A percentile compares a stretch with the other conserved stretches of the same genome.
Evolutionary conservation across 768 basidiomycete species (phyloP).

Genomic region (Artomyces pyxidatus): DNA sequence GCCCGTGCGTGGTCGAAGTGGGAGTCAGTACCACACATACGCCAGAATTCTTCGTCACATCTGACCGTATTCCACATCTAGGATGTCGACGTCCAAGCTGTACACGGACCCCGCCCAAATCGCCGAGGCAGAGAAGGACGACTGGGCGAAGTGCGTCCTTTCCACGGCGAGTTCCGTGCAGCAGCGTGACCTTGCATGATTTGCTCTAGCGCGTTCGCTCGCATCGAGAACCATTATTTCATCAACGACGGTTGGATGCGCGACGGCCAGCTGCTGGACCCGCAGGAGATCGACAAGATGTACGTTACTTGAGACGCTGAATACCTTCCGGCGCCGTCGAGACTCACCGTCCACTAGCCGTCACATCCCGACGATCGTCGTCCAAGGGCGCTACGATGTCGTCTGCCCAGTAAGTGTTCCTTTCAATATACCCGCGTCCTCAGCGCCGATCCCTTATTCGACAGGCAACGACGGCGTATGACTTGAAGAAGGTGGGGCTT

Average conservation of each 20-base stretch:
- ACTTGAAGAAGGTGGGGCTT: constrained; percentile 55
- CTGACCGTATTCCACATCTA: constrained; percentile 21
- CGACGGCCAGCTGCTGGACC: constrained; percentile 84
- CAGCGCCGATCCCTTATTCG: not conserved
- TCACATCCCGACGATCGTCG: constrained; percentile 76
- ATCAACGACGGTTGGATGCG: constrained; percentile 86
- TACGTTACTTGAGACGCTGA: constrained; percentile 18
- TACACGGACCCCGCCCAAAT: constrained; percentile 61
- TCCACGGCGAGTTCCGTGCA: too few relatives aligned
- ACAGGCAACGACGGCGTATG: constrained; percentile 75
- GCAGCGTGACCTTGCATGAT: not conserved
- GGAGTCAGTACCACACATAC: constrained; percentile 52
- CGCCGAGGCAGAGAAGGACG: constrained; percentile 59
- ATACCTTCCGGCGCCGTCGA: not conserved
- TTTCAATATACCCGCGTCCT: not conserved
- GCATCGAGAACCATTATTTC: constrained; percentile 90
- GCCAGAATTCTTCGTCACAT: too few relatives aligned
- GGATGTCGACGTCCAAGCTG: constrained; percentile 78
- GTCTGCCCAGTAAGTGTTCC: constrained; percentile 53
- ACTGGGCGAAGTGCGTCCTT: constrained; percentile 60
- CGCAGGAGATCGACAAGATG: constrained; percentile 85
- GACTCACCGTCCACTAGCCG: constrained; percentile 44
- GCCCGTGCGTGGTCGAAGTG: constrained; percentile 86
- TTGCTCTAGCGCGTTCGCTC: constrained; percentile 64
- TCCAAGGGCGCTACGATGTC: constrained; percentile 84